These are phyloP conservation scores for Globisporangium mamillatum DNA, from an alignment of 352 stramenopile genomes.

Conservation along the genomic window DNA sequence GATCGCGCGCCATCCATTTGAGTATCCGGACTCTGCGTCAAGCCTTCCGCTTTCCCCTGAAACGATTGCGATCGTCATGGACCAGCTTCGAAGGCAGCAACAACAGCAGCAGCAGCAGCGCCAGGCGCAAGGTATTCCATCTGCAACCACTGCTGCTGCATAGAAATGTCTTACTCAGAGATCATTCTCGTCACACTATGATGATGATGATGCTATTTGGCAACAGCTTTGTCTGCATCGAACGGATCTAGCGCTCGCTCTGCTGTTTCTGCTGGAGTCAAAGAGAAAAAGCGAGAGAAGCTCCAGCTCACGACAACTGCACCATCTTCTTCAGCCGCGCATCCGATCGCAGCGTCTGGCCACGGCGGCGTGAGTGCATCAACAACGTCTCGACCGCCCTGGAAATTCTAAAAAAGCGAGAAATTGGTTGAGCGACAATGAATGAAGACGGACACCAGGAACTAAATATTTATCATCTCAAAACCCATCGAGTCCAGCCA, in stretches of 20 bases:
- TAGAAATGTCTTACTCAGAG: conserved; percentile 1
- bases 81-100: conserved; percentile 31
- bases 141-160: conserved; percentile 5
- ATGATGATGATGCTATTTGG: conserved; percentile 4
- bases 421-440: neutral
- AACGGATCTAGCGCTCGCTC: neutral
- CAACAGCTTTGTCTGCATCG: conserved; percentile 2
- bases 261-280: neutral
- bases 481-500: neutral
- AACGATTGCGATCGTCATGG: conserved; percentile 47
- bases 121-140: conserved; percentile 8
- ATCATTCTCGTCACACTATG: neutral
- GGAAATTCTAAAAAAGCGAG: conserved; percentile 15
- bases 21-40: conserved; percentile 48
- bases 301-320: neutral
- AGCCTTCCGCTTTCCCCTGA: conserved; percentile 60
- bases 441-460: neutral
- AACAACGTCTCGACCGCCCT: conserved; percentile 14
- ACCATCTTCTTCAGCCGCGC: neutral
- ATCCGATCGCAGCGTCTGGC: neutral
- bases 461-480: conserved; percentile 8
- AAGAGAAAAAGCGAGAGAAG: conserved; percentile 12
- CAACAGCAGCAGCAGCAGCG: conserved; percentile 19
- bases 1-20: conserved; percentile 84
- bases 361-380: neutral